Conservation (phyloP, 805 yeast species). For the Wickerhamiella allomyrinae region DNA sequence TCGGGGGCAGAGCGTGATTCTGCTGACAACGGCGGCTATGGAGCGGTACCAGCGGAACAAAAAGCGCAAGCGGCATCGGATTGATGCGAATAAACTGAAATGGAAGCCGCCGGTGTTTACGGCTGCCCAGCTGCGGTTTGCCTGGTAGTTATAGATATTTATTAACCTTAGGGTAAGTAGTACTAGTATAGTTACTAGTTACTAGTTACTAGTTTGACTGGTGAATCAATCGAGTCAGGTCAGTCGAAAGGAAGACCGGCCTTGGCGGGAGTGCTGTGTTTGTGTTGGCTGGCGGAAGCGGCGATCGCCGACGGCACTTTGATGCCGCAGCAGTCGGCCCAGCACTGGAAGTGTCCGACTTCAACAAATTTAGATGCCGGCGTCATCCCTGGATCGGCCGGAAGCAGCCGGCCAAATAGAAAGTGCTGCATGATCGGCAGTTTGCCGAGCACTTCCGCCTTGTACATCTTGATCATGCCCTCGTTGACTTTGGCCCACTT, state of each 20-base stretch:
- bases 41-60: constrained; percentile 57
- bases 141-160: constrained; percentile 71
- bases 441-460: constrained; percentile 80
- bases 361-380: constrained; percentile 15
- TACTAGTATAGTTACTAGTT: too few species aligned
- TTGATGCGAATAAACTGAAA: constrained; percentile 54
- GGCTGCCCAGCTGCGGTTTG: constrained; percentile 89
- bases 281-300: constrained; percentile 33
- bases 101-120: constrained; percentile 96
- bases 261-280: background rate
- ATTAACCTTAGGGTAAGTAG: too few species aligned
- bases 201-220: too few species aligned
- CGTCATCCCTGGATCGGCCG: constrained; percentile 60
- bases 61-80: constrained; percentile 58
- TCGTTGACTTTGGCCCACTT: constrained; percentile 82
- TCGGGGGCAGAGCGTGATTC: constrained; percentile 88
- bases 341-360: constrained; percentile 32
- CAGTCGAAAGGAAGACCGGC: background rate
- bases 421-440: constrained; percentile 92
- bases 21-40: constrained; percentile 69
- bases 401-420: constrained; percentile 57
- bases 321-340: constrained; percentile 99
- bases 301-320: constrained; percentile 92
- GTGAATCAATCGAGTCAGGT: too few species aligned
- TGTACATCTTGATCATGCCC: constrained; percentile 93